These are phyloP conservation scores for Rhododendron williamsianum DNA, from an alignment of 148 eudicot species.

Conservation along the genomic window DNA sequence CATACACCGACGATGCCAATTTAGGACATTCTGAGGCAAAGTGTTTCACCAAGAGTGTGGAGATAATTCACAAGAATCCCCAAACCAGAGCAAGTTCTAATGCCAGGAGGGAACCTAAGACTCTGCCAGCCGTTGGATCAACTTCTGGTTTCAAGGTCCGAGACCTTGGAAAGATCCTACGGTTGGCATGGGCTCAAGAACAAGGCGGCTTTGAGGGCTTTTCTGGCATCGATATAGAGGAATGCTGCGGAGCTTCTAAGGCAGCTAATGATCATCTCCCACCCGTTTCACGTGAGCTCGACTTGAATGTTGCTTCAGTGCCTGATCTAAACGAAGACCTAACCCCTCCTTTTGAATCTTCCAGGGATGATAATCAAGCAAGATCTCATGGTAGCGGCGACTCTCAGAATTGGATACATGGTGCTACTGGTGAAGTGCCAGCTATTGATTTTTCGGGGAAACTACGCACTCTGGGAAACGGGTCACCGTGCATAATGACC, in stretches of 20 bases:
- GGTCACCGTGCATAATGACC: conserved; percentile 32
- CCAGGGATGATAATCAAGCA: conserved; percentile 50
- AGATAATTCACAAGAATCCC: conserved; percentile 38
- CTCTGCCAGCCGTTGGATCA: conserved; percentile 27
- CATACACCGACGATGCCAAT: conserved; percentile 66
- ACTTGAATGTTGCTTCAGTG: conserved; percentile 70
- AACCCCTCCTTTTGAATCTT: conserved; percentile 66
- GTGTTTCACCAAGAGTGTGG: conserved; percentile 71
- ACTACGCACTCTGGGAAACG: conserved; percentile 38
- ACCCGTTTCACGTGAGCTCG: conserved; percentile 49
- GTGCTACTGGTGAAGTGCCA: conserved; percentile 40
- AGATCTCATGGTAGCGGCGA: conserved; percentile 60
- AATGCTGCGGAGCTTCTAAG: conserved; percentile 35
- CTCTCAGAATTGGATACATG: conserved; percentile 44
- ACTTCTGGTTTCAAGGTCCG: conserved; percentile 67
- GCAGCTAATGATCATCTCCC: conserved; percentile 33
- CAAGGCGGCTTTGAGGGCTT: conserved; percentile 40
- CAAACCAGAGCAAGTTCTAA: conserved; percentile 35
- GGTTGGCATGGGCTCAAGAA: conserved; percentile 53
- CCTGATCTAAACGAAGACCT: conserved; percentile 89
- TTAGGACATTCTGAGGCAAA: conserved; percentile 87
- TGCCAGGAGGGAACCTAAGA: conserved; percentile 26
- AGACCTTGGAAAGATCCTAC: conserved; percentile 63
- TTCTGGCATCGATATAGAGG: conserved; percentile 33
- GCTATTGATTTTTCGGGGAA: conserved; percentile 39